A percentile compares a stretch with the other conserved stretches of the same genome.
These are phyloP conservation scores for Tinospora cordifolia DNA, from an alignment of 164 flowering plant species.

Conservation along the genomic window DNA sequence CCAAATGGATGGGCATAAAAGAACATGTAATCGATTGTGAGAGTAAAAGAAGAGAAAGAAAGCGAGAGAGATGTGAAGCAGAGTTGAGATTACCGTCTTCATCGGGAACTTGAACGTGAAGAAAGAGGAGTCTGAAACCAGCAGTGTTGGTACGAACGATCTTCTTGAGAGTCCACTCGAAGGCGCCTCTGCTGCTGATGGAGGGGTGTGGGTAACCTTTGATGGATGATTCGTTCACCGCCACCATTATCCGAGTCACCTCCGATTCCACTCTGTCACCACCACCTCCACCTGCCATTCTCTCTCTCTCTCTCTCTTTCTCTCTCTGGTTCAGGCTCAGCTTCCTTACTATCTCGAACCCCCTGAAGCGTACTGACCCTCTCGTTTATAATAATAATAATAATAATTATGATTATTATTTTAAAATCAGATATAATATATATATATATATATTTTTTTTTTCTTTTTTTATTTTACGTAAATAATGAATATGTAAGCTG, in stretches of 20 bases:
- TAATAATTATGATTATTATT: no score
- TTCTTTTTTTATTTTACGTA: no score
- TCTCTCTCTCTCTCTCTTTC: conserved; percentile 3
- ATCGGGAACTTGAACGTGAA: conserved; percentile 88
- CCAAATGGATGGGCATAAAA: background rate
- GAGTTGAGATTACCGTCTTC: conserved; percentile 58
- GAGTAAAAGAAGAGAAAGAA: background rate
- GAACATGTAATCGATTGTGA: background rate
- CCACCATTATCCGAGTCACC: conserved; percentile 73
- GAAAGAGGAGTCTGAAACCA: conserved; percentile 75
- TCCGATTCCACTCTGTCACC: conserved; percentile 16
- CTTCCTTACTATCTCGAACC: no score
- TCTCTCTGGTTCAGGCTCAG: no score
- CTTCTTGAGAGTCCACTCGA: conserved; percentile 83
- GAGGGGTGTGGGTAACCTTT: conserved; percentile 86
- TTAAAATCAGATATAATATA: no score
- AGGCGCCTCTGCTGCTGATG: conserved; percentile 81
- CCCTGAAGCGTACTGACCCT: no score
- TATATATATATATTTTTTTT: no score
- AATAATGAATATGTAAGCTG: no score
- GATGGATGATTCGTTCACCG: conserved; percentile 79
- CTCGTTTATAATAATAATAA: no score
- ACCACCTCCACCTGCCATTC: conserved; percentile 19
- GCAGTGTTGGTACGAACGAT: conserved; percentile 59
- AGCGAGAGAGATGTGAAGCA: background rate